A percentile compares a stretch with the other conserved stretches of the same genome.
phyloP scores from a whole-genome alignment of 1,284 basidiomycete genomes.

The Heterobasidion annosum region DNA sequence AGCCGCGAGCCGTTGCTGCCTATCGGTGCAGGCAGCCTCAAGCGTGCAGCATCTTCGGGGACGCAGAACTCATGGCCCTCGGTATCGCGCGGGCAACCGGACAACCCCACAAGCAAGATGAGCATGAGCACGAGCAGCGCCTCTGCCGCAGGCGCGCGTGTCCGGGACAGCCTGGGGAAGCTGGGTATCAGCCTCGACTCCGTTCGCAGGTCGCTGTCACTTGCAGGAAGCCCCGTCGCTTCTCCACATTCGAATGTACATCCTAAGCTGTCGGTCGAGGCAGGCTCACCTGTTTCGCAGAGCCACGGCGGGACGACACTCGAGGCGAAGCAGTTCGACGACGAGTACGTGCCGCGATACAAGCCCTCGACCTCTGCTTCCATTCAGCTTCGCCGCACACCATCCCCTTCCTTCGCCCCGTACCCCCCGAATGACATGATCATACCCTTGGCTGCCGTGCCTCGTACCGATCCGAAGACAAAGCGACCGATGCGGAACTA shows the following conservation, averaged over 20 bases:
- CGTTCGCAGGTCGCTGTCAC: slow-evolving; percentile 14
- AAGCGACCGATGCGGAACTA: slow-evolving; percentile 42
- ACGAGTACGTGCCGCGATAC: slow-evolving; percentile 6
- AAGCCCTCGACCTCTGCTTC: slow-evolving; percentile 6
- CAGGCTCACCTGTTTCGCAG: not conserved
- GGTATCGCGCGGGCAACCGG: slow-evolving; percentile 18
- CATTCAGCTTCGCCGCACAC: slow-evolving; percentile 5
- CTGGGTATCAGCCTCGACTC: slow-evolving; percentile 51
- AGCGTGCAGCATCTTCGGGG: slow-evolving; percentile 8
- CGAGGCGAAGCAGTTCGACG: slow-evolving; percentile 9
- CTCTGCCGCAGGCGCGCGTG: slow-evolving; percentile 24
- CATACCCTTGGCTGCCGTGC: slow-evolving; percentile 31
- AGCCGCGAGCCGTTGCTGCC: slow-evolving; percentile 65
- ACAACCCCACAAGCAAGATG: slow-evolving; percentile 13
- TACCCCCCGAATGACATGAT: slow-evolving; percentile 6
- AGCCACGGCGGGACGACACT: slow-evolving; percentile 7
- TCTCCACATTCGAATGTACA: slow-evolving; percentile 3
- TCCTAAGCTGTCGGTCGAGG: not conserved
- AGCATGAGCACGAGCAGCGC: slow-evolving; percentile 14
- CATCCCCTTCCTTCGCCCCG: slow-evolving; percentile 6
- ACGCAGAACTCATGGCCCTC: slow-evolving; percentile 12
- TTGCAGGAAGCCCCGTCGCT: slow-evolving; percentile 9
- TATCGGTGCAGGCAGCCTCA: slow-evolving; percentile 19
- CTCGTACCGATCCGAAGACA: slow-evolving; percentile 31
- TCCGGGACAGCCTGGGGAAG: slow-evolving; percentile 48